These are phyloP conservation scores for Tylopilus felleus DNA, from an alignment of 768 basidiomycete species.

Conservation along the genomic window DNA sequence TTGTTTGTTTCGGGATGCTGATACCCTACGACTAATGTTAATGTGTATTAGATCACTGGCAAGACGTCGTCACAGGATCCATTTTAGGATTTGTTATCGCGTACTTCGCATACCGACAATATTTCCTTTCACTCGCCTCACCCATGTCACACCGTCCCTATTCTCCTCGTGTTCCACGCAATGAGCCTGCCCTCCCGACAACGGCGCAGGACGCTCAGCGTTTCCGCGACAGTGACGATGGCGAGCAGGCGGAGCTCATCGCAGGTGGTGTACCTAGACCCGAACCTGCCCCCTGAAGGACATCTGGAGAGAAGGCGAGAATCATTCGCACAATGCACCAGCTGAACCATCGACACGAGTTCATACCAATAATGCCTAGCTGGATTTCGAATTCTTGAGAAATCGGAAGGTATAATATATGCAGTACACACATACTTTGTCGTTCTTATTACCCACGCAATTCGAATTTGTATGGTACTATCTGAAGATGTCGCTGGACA, in stretches of 20 bases:
- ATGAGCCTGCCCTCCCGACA: conserved; percentile 42
- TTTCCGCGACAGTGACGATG: conserved; percentile 16
- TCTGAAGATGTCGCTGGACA: no score
- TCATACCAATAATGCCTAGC: neutral
- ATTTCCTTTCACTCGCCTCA: conserved; percentile 71
- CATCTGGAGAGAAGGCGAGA: conserved; percentile 34
- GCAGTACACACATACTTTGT: neutral
- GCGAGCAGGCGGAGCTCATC: conserved; percentile 29
- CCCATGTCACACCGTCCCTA: conserved; percentile 66
- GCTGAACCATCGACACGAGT: conserved; percentile 4
- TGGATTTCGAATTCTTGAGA: neutral
- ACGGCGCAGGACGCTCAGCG: conserved; percentile 13
- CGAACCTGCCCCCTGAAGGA: conserved; percentile 6
- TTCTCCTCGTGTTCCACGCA: conserved; percentile 58
- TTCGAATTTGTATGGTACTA: neutral
- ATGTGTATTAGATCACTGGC: conserved; percentile 72
- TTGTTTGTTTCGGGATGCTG: conserved; percentile 8
- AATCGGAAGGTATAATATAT: neutral
- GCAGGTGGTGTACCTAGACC: conserved; percentile 11
- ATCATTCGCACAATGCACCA: conserved; percentile 21
- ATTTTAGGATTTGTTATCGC: conserved; percentile 68
- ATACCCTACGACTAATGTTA: neutral
- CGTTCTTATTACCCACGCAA: neutral
- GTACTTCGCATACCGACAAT: conserved; percentile 79
- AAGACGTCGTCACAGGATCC: conserved; percentile 82